These are phyloP conservation scores for Lotus japonicus DNA, from an alignment of 306 rosid genomes.

Conservation along the genomic window DNA sequence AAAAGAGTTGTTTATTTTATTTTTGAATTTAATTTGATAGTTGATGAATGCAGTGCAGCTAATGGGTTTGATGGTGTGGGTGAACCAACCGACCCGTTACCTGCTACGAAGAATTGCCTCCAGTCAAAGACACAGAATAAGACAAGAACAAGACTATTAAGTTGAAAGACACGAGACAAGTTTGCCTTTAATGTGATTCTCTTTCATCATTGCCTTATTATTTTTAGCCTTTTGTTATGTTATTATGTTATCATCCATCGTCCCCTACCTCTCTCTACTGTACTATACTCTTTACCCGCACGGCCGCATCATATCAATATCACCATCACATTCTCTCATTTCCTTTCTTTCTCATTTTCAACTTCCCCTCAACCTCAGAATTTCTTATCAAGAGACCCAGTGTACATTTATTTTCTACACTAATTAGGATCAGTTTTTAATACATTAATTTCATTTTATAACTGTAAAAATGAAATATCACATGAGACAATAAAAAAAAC, in stretches of 20 bases:
- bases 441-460: no score
- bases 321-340: no score
- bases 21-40: no score
- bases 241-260: no score
- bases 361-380: background rate
- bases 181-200: constrained; percentile 36
- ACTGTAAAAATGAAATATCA: no score
- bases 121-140: constrained; percentile 22
- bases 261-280: constrained; percentile 24
- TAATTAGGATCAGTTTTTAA: no score
- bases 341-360: no score
- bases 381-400: no score
- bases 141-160: constrained; percentile 29
- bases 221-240: constrained; percentile 35
- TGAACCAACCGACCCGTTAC: constrained; percentile 34
- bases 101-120: constrained; percentile 36
- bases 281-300: constrained; percentile 23
- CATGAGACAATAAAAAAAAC: no score
- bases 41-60: no score
- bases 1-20: no score
- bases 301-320: constrained; percentile 19
- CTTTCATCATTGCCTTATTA: constrained; percentile 70
- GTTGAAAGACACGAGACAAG: constrained; percentile 25
- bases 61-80: constrained; percentile 24
- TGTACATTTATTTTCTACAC: no score